A percentile compares a stretch with the other conserved stretches of the same genome.
These are phyloP conservation scores for Lentinula aciculospora DNA, from an alignment of 768 basidiomycete genomes.

Conservation along the genomic window DNA sequence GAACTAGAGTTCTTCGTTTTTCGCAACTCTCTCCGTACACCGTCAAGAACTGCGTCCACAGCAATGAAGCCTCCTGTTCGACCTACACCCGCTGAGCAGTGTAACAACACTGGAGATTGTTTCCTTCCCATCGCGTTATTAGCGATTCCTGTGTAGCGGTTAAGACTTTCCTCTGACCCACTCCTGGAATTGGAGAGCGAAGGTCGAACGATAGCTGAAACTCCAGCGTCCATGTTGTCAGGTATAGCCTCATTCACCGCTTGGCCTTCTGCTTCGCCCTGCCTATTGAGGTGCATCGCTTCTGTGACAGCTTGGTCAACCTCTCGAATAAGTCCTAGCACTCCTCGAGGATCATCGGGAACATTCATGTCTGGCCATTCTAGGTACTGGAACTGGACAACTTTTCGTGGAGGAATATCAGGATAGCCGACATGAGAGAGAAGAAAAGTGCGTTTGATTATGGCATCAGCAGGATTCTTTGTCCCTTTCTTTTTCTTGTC, in stretches of 20 bases:
- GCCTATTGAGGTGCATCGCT: constrained; percentile 2
- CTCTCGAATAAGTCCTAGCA: constrained; percentile 68
- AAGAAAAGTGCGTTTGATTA: constrained; percentile 61
- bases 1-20: constrained; percentile 7
- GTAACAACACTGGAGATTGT: constrained; percentile 64
- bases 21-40: constrained; percentile 54
- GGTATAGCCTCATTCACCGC: neutral
- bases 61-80: constrained; percentile 93
- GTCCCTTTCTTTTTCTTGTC: neutral
- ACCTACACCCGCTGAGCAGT: constrained; percentile 94
- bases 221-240: neutral
- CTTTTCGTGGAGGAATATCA: constrained; percentile 49
- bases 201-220: constrained; percentile 1
- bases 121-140: constrained; percentile 38
- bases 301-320: constrained; percentile 47
- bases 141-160: constrained; percentile 51
- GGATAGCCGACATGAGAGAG: constrained; percentile 62
- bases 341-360: constrained; percentile 72
- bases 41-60: constrained; percentile 81
- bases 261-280: neutral
- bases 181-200: neutral
- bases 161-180: constrained; percentile 24
- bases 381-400: constrained; percentile 88
- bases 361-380: constrained; percentile 98
- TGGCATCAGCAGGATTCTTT: constrained; percentile 11